Conservation (phyloP, 257 asterid genomes). For the Primulina tabacum region DNA sequence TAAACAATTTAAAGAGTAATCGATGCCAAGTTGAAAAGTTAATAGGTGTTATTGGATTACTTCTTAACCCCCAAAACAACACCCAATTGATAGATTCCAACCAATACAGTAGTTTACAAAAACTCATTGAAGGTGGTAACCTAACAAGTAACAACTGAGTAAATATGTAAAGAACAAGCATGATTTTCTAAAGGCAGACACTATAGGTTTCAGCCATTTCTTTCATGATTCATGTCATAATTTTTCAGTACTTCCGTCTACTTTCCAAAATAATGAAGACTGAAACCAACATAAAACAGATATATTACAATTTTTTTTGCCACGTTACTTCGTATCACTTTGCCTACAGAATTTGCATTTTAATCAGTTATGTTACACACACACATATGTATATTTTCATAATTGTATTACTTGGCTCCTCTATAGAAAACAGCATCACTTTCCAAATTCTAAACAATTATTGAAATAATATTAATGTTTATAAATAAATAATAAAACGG, state of each 20-base stretch:
- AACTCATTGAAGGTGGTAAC: background rate
- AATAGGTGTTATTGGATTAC: background rate
- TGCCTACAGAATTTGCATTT: background rate
- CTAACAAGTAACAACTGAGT: background rate
- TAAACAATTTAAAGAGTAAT: background rate
- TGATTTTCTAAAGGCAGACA: background rate
- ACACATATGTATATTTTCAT: no score
- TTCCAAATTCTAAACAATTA: no score
- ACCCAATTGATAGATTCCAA: background rate
- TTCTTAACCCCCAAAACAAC: background rate
- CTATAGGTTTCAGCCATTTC: background rate
- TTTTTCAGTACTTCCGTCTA: conserved; percentile 8
- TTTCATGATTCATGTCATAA: background rate
- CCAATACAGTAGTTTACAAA: background rate
- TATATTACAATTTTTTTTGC: background rate
- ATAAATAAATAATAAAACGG: no score
- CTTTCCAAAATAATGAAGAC: background rate
- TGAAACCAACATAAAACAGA: conserved; percentile 4
- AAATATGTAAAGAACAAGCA: background rate
- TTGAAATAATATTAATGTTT: no score
- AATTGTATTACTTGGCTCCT: no score
- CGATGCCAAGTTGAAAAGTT: background rate
- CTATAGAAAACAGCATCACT: no score
- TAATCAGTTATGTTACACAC: background rate
- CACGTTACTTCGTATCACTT: no score